Conservation (phyloP, 106 monocot species). For the Dendrobium catenatum region DNA sequence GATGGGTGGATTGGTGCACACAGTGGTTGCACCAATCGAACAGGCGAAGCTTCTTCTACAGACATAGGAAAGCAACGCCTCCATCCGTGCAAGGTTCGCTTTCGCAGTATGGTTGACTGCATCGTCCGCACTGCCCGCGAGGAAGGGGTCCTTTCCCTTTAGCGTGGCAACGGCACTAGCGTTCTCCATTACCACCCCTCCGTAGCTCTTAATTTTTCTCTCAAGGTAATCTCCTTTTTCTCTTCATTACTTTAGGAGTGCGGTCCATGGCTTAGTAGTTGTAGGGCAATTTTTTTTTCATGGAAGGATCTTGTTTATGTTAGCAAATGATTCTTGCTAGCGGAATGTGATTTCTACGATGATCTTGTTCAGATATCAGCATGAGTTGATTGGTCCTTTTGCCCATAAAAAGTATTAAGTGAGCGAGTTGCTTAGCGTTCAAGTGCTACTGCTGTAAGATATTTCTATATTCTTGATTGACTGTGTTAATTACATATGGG, state of each 20-base stretch:
- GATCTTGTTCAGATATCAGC: too few relatives aligned
- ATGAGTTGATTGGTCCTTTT: too few relatives aligned
- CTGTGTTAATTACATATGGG: background rate
- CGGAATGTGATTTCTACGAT: background rate
- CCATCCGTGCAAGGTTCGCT: slow-evolving; percentile 43
- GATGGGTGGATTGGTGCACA: slow-evolving; percentile 93
- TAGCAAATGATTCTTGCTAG: background rate
- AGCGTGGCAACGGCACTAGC: slow-evolving; percentile 94
- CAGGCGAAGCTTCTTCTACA: slow-evolving; percentile 89
- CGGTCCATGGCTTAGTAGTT: background rate
- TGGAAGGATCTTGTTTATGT: background rate
- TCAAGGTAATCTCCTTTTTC: slow-evolving; percentile 50
- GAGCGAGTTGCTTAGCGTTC: background rate
- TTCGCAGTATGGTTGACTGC: slow-evolving; percentile 85
- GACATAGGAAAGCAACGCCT: slow-evolving; percentile 95
- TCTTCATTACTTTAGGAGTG: background rate
- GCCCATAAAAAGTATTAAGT: too few relatives aligned
- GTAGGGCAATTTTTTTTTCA: background rate
- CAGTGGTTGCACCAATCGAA: slow-evolving; percentile 96
- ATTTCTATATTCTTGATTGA: background rate
- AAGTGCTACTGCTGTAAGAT: background rate
- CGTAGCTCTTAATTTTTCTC: slow-evolving; percentile 98
- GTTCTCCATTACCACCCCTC: slow-evolving; percentile 94
- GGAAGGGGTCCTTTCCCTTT: slow-evolving; percentile 88
- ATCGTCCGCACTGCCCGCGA: slow-evolving; percentile 71